These are phyloP conservation scores for Penicillium tannophilum DNA, from an alignment of 495 filamentous ascomycete genomes.

Conservation along the genomic window DNA sequence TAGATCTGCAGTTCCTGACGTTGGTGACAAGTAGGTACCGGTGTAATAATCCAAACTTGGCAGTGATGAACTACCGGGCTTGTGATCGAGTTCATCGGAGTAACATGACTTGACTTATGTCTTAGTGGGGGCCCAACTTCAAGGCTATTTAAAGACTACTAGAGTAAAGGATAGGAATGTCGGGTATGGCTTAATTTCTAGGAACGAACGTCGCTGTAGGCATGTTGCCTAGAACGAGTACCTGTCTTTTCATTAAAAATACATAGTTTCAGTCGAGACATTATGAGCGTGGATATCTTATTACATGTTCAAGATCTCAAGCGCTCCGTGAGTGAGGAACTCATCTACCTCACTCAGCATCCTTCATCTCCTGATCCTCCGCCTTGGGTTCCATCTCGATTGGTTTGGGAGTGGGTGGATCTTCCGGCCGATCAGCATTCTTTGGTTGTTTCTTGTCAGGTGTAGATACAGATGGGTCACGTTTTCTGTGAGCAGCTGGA, in stretches of 20 bases:
- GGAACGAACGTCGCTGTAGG: background rate
- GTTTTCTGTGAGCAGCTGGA: slow-evolving; percentile 49
- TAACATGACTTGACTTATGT: no score
- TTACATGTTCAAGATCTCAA: background rate
- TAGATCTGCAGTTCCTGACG: background rate
- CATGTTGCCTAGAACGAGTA: background rate
- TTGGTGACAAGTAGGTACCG: background rate
- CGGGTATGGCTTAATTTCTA: background rate
- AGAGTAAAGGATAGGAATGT: background rate
- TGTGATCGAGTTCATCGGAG: background rate
- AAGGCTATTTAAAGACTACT: background rate
- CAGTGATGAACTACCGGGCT: background rate
- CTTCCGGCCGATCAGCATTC: slow-evolving; percentile 61
- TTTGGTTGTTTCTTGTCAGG: slow-evolving; percentile 52
- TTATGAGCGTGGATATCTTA: background rate
- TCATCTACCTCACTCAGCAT: background rate
- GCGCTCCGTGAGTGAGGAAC: background rate
- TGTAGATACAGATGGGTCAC: slow-evolving; percentile 55
- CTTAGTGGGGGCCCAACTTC: no score
- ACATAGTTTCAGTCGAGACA: background rate
- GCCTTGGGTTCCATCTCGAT: background rate
- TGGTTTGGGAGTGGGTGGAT: slow-evolving; percentile 32
- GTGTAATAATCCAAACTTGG: background rate
- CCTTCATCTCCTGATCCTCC: background rate
- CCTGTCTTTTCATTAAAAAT: background rate